A percentile compares a stretch with the other conserved stretches of the same genome.
Evolutionary conservation across 257 asterid species (phyloP).

Genomic region (Solanum gracilifrons): DNA sequence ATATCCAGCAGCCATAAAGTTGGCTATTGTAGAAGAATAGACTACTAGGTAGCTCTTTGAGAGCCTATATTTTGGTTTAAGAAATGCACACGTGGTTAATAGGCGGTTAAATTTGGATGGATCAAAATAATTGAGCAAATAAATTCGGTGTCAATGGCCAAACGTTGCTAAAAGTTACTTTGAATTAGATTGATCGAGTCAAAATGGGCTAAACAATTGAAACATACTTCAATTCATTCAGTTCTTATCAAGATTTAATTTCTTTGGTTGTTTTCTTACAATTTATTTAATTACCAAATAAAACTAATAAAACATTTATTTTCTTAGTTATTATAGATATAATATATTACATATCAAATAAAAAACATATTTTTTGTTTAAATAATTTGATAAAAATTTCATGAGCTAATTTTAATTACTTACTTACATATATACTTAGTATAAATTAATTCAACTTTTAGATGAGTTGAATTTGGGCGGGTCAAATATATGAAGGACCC

Average conservation of each 20-base stretch:
- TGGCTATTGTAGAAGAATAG: background rate
- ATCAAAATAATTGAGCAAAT: background rate
- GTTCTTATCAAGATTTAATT: background rate
- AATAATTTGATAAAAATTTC: background rate
- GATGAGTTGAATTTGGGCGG: background rate
- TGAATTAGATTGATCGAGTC: background rate
- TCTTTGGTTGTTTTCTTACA: background rate
- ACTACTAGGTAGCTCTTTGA: background rate
- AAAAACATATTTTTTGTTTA: background rate
- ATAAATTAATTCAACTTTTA: background rate
- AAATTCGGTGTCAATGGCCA: rapidly evolving
- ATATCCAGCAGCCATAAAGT: background rate
- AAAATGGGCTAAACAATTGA: background rate
- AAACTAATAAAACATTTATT: too few relatives aligned
- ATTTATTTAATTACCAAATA: background rate
- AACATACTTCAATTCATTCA: background rate
- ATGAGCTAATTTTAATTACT: background rate
- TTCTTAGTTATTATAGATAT: too few relatives aligned
- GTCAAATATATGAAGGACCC: background rate
- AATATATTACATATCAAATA: background rate
- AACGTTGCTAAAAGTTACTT: background rate
- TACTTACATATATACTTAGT: background rate
- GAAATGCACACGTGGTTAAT: background rate
- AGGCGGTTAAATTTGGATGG: background rate
- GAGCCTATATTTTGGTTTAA: background rate